These are phyloP conservation scores for Calonectria pteridis DNA, from an alignment of 2,329 filamentous ascomycete species.

Conservation along the genomic window DNA sequence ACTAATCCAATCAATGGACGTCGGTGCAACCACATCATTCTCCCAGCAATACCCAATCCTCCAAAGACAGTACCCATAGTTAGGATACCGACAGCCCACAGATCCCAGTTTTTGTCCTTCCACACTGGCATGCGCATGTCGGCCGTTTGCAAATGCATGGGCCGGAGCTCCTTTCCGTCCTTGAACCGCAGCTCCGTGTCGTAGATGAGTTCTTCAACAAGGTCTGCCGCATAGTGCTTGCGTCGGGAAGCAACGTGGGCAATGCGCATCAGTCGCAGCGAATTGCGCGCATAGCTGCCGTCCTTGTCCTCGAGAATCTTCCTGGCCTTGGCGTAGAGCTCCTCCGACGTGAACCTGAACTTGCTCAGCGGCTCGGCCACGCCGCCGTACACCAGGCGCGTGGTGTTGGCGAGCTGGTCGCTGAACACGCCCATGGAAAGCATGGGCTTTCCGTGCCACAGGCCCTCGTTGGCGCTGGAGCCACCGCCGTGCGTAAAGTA, in stretches of 20 bases:
- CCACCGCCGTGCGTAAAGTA: conserved; percentile 58
- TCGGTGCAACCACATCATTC: conserved; percentile 9
- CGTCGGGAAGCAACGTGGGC: conserved; percentile 50
- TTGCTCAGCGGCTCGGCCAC: conserved; percentile 53
- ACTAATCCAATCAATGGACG: background rate
- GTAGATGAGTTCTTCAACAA: conserved; percentile 57
- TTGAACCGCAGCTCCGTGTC: conserved; percentile 48
- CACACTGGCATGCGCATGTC: conserved; percentile 56
- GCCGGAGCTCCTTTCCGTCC: conserved; percentile 37
- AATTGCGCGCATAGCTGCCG: conserved; percentile 48
- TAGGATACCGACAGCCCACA: conserved; percentile 49
- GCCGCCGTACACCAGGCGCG: conserved; percentile 51
- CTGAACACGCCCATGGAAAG: conserved; percentile 54
- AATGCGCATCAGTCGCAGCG: conserved; percentile 53
- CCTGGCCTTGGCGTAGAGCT: conserved; percentile 47
- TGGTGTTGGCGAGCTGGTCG: conserved; percentile 56
- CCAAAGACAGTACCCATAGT: conserved; percentile 41
- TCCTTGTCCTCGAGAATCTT: conserved; percentile 46
- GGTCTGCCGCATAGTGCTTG: conserved; percentile 53
- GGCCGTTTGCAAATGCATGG: conserved; percentile 59
- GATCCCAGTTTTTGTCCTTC: conserved; percentile 55
- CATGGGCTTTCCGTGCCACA: conserved; percentile 54
- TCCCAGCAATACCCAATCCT: conserved; percentile 2
- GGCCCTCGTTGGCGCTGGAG: conserved; percentile 55
- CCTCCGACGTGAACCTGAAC: conserved; percentile 47